phyloP scores from a whole-genome alignment of 441 rosid species.

The Omphalea diandra region DNA sequence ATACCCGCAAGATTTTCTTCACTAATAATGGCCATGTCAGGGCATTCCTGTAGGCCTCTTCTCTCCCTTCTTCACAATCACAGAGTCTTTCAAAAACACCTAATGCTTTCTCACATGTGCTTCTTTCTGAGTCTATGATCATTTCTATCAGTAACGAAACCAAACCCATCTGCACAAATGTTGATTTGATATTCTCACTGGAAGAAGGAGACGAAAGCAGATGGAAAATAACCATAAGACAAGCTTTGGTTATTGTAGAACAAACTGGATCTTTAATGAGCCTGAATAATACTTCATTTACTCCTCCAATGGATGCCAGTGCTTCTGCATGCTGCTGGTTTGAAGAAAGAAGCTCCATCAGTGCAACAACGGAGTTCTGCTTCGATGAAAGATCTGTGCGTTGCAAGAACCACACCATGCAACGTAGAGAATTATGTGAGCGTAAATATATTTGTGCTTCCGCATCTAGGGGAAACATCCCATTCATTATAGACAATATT shows the following conservation, averaged over 20 bases:
- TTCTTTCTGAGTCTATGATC: constrained; percentile 33
- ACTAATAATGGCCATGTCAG: constrained; percentile 45
- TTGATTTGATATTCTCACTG: constrained; percentile 13
- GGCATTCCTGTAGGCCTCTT: constrained; percentile 32
- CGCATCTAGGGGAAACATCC: constrained; percentile 37
- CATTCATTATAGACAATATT: constrained; percentile 25
- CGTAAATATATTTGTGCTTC: constrained; percentile 31
- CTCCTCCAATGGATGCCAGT: constrained; percentile 28
- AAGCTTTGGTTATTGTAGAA: constrained; percentile 37
- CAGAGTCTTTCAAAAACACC: constrained; percentile 39
- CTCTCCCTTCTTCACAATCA: constrained; percentile 37
- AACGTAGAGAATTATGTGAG: constrained; percentile 28
- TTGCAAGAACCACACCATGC: constrained; percentile 35
- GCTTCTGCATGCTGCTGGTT: constrained; percentile 16
- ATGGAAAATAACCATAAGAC: constrained; percentile 37
- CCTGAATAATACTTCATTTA: constrained; percentile 22
- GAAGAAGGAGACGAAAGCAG: constrained; percentile 29
- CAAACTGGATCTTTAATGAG: constrained; percentile 36
- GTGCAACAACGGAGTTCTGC: constrained; percentile 28
- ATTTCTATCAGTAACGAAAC: constrained; percentile 32
- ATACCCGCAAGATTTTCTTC: constrained; percentile 47
- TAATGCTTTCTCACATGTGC: constrained; percentile 38
- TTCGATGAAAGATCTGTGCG: constrained; percentile 24
- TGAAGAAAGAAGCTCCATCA: constrained; percentile 35
- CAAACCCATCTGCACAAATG: constrained; percentile 35